phyloP scores from a whole-genome alignment of 805 yeast species.

The Kuraishia capsulata region DNA sequence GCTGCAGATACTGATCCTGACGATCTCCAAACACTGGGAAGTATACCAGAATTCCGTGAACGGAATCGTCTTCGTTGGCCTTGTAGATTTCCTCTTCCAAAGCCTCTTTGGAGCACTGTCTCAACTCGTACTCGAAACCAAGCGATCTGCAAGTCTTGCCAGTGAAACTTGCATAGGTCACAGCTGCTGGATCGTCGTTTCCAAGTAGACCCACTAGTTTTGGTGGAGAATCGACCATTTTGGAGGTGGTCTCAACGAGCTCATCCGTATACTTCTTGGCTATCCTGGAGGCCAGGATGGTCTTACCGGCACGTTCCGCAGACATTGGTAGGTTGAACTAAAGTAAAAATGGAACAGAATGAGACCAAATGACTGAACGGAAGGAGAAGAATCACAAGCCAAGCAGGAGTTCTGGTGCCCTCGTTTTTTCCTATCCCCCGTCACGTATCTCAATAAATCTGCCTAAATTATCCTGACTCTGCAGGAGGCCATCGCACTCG shows the following conservation, averaged over 20 bases:
- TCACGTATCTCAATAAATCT: no score
- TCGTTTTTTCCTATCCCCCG: no score
- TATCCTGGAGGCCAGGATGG: conserved; percentile 79
- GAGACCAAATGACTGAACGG: not conserved
- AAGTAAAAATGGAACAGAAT: not conserved
- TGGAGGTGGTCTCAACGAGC: conserved; percentile 45
- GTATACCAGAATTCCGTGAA: conserved; percentile 93
- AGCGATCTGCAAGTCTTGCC: conserved; percentile 78
- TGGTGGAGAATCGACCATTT: conserved; percentile 45
- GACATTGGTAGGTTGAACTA: conserved; percentile 1
- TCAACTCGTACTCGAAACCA: conserved; percentile 78
- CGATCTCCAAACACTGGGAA: conserved; percentile 95
- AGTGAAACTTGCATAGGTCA: conserved; percentile 94
- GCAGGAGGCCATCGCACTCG: no score
- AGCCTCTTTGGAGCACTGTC: conserved; percentile 66
- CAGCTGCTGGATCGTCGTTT: conserved; percentile 90
- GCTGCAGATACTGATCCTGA: conserved; percentile 94
- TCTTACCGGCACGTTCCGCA: conserved; percentile 47
- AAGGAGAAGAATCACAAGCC: no score
- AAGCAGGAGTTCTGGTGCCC: no score
- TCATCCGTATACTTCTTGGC: conserved; percentile 79
- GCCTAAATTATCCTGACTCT: no score
- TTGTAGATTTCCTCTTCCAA: conserved; percentile 75
- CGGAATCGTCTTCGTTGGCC: conserved; percentile 68
- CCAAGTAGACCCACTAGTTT: conserved; percentile 86